Conservation (phyloP, 768 basidiomycete species). For the Boletus subparvulus region DNA sequence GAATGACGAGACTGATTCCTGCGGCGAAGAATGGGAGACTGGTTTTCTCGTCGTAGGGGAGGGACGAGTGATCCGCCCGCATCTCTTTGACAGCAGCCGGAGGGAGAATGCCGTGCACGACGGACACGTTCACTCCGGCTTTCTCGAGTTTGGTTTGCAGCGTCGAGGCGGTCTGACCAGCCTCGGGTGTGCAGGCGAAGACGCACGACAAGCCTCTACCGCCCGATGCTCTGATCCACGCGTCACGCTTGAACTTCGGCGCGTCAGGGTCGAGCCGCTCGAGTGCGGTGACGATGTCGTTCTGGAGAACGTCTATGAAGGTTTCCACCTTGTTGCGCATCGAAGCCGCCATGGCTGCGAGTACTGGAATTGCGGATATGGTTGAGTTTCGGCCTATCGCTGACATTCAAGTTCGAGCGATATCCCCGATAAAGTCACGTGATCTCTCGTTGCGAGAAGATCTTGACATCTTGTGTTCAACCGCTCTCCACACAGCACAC, state of each 20-base stretch:
- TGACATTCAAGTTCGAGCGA: not conserved
- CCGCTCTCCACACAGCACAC: not conserved
- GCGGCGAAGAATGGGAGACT: constrained; percentile 91
- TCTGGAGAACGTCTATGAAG: constrained; percentile 76
- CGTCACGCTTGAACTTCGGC: constrained; percentile 75
- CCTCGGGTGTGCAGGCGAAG: constrained; percentile 50
- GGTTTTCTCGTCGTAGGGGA: constrained; percentile 58
- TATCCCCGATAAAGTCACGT: constrained; percentile 26
- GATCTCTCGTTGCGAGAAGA: constrained; percentile 2
- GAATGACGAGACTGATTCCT: constrained; percentile 89
- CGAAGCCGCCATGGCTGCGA: constrained; percentile 17
- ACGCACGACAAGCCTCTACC: constrained; percentile 83
- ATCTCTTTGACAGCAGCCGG: constrained; percentile 91
- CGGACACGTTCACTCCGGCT: constrained; percentile 91
- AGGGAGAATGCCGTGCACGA: constrained; percentile 86
- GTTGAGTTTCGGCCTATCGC: not conserved
- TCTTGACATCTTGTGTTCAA: constrained; percentile 4
- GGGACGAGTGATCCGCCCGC: constrained; percentile 84
- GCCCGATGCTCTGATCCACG: constrained; percentile 67
- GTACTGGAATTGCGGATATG: not conserved
- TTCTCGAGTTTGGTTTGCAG: constrained; percentile 75
- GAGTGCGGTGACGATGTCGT: constrained; percentile 71
- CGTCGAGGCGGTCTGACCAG: constrained; percentile 34
- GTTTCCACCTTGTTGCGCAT: constrained; percentile 81
- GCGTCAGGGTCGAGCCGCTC: constrained; percentile 76